Base-by-base conservation (phyloP, 768 basidiomycete genomes). In the Xanthoconium purpureum region DNA sequence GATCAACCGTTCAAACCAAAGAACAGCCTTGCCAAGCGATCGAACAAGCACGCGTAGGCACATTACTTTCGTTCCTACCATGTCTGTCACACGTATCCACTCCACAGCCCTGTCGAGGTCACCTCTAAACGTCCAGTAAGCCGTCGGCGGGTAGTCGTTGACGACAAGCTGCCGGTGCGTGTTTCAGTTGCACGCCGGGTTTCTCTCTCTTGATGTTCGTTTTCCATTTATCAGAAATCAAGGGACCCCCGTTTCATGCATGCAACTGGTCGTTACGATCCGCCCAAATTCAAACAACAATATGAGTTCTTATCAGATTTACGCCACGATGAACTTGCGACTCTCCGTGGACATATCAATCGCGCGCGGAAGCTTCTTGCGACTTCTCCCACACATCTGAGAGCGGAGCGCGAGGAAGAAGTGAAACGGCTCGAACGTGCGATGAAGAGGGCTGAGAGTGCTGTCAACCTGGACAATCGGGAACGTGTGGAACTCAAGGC, bases 171-270 rank as follows among this genome's bases (percentile, higher is more conserved):
- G 58, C 66, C 79, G 42, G 93, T 91, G 65, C 55, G 88, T 49
- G 49, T 42, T 40, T 56, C 53, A 39, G 5, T 15, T 39, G 6
- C 46, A 36, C 8, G 20, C 30, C 43, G 40, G 28, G 24, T 24
- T 24, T 46, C 43, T 55, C 62, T 18, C 2, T 17, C 45, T 29
- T 35, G 17, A 18, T 36, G 17, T 15, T 33, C 5, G 39, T 28
- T 24, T 36, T 38, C 55, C 32, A 35, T 47, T 28, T 29, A 7
- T 24, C 50, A 95, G 93, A 82, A 86, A 72, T 70, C 85, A 14
- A 83, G 94, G 32, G 94, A 98, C 73, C 94, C 95, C 1, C 84
- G 94, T 46, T 98, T 98, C 73, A 75, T 88, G 29, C 79, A 84
- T 29, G 72, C 88, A 10, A 77, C 88, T 14, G 93, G 93, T 14